Percentiles rank a stretch among this genome's conserved stretches.
phyloP scores from a whole-genome alignment of 2,329 filamentous ascomycete genomes.

The Teratosphaeria viscida region DNA sequence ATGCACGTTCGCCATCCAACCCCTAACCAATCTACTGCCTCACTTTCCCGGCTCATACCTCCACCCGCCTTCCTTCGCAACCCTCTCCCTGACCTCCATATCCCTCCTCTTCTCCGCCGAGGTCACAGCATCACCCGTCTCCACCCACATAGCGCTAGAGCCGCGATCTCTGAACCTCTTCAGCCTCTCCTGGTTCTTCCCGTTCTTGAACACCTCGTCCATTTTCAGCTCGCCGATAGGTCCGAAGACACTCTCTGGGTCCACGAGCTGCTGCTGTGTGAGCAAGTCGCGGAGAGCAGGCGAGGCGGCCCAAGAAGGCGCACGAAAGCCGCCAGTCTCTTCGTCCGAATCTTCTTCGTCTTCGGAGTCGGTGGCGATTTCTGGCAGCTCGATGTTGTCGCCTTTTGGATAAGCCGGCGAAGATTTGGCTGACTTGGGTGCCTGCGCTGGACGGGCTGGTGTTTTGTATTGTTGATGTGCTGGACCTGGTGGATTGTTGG shows the following conservation, averaged over 20 bases:
- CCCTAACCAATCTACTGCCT: background rate
- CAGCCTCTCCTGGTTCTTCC: constrained; percentile 69
- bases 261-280: constrained; percentile 70
- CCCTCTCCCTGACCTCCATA: constrained; percentile 63
- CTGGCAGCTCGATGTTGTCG: constrained; percentile 82
- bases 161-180: constrained; percentile 85
- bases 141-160: constrained; percentile 89
- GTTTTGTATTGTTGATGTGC: constrained; percentile 48
- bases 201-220: constrained; percentile 78
- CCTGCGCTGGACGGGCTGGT: constrained; percentile 42
- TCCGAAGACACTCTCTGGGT: constrained; percentile 79
- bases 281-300: constrained; percentile 70
- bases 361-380: constrained; percentile 91
- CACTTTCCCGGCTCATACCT: constrained; percentile 41
- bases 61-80: constrained; percentile 80
- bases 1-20: background rate
- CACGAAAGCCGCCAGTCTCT: constrained; percentile 46
- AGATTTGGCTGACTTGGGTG: constrained; percentile 53
- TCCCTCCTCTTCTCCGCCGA: constrained; percentile 79
- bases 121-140: constrained; percentile 61
- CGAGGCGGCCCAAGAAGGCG: constrained; percentile 80
- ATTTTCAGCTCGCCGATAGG: constrained; percentile 80
- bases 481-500: constrained; percentile 39
- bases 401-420: constrained; percentile 83
- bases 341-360: constrained; percentile 61